These are phyloP conservation scores for Leucocoprinus sp. DNA, from an alignment of 768 basidiomycete species.

Conservation along the genomic window DNA sequence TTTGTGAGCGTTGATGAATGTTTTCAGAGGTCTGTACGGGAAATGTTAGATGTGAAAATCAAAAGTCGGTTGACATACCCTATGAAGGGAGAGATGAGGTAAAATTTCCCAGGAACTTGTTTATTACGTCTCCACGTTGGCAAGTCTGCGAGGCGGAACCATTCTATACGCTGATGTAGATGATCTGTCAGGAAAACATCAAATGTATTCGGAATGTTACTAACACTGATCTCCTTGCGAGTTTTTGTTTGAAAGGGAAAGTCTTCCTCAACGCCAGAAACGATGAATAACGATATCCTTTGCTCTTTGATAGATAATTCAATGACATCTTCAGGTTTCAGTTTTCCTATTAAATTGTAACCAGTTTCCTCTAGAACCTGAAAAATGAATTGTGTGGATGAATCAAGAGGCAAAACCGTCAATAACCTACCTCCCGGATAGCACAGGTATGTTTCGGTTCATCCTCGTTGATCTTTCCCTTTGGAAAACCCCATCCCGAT, in stretches of 20 bases:
- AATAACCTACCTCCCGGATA: conserved; percentile 69
- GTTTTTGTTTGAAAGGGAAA: conserved; percentile 90
- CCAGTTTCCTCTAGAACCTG: conserved; percentile 97
- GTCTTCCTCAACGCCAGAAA: conserved; percentile 81
- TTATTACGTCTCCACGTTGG: conserved; percentile 89
- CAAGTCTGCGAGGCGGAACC: conserved; percentile 84
- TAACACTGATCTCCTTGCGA: conserved; percentile 95
- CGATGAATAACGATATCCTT: conserved; percentile 83
- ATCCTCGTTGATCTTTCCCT: conserved; percentile 98
- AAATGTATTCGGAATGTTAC: conserved; percentile 15
- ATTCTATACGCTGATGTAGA: conserved; percentile 80
- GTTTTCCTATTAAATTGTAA: conserved; percentile 70
- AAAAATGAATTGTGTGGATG: background rate
- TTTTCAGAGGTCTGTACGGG: conserved; percentile 47
- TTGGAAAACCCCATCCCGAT: conserved; percentile 98
- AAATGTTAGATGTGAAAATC: background rate
- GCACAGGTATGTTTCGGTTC: conserved; percentile 83
- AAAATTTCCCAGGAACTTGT: conserved; percentile 71
- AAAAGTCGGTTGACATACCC: conserved; percentile 38
- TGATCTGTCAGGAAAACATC: background rate
- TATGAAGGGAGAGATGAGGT: conserved; percentile 93
- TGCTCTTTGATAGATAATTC: conserved; percentile 87
- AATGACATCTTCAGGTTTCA: conserved; percentile 63
- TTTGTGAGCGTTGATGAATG: conserved; percentile 58
- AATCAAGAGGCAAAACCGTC: conserved; percentile 9